Percentiles rank a stretch among this genome's conserved stretches.
Conservation (phyloP, 768 basidiomycete species). For the Kwoniella mangroviensis region DNA sequence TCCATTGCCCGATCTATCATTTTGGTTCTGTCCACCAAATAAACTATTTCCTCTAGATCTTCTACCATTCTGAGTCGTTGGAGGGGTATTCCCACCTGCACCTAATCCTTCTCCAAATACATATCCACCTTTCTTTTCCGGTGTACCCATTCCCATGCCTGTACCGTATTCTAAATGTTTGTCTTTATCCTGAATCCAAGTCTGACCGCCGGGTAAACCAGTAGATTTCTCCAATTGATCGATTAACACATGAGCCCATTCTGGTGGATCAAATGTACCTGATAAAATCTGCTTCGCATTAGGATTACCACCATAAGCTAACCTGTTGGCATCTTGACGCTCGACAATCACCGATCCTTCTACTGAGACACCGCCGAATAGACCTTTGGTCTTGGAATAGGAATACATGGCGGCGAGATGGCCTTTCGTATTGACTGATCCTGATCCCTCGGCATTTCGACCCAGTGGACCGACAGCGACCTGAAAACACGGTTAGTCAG, state of each 20-base stretch:
- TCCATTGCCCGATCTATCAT: not conserved
- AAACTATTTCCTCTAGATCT: conserved; percentile 38
- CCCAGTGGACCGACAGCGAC: conserved; percentile 84
- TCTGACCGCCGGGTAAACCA: conserved; percentile 68
- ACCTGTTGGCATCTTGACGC: conserved; percentile 86
- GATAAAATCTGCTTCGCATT: conserved; percentile 78
- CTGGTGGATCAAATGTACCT: conserved; percentile 73
- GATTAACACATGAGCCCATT: conserved; percentile 78
- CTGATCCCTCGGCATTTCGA: conserved; percentile 85
- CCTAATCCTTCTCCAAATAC: conserved; percentile 53
- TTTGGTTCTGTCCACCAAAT: conserved; percentile 18
- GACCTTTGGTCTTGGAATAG: conserved; percentile 77
- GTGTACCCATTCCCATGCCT: conserved; percentile 7
- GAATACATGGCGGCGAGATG: conserved; percentile 87
- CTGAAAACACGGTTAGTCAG: conserved; percentile 11
- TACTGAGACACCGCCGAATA: conserved; percentile 86
- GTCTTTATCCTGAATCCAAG: conserved; percentile 65
- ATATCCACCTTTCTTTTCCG: conserved; percentile 36
- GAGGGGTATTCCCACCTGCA: conserved; percentile 26
- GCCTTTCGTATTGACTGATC: conserved; percentile 79
- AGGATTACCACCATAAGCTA: conserved; percentile 74
- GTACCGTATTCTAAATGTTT: conserved; percentile 38
- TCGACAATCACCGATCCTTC: conserved; percentile 88
- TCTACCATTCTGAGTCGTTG: conserved; percentile 15
- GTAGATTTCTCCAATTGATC: conserved; percentile 73